A percentile compares a stretch with the other conserved stretches of the same genome.
Evolutionary conservation across 2,329 filamentous ascomycete species (phyloP).

Genomic region (Daldinia eschscholtzii): DNA sequence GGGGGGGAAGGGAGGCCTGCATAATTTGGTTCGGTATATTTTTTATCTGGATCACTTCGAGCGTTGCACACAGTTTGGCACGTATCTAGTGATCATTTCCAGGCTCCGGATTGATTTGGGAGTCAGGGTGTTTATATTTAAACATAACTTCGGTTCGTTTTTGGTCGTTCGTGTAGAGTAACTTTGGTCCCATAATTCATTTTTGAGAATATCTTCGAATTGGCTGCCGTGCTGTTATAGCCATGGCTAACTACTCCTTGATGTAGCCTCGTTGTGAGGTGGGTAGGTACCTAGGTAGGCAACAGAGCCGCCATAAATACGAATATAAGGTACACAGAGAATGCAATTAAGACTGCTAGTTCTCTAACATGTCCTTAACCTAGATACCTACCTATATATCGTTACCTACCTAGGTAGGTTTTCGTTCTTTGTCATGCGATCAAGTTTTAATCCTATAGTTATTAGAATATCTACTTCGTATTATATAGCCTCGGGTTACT

Average conservation of each 20-base stretch:
- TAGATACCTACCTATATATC: background rate
- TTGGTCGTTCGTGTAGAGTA: constrained; percentile 5
- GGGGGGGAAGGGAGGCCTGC: constrained; percentile 10
- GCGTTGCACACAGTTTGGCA: constrained; percentile 18
- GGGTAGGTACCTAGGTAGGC: background rate
- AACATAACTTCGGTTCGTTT: background rate
- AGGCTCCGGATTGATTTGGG: background rate
- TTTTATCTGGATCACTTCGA: constrained; percentile 24
- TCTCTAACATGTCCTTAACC: too few relatives aligned
- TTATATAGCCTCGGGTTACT: constrained; percentile 5
- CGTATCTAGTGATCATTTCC: constrained; percentile 4
- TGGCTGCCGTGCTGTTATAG: background rate
- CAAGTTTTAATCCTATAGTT: background rate
- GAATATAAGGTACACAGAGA: background rate
- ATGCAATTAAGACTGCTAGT: background rate
- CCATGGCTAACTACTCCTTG: background rate
- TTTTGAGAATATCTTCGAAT: background rate
- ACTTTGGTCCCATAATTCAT: background rate
- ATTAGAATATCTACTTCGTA: background rate
- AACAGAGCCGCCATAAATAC: background rate
- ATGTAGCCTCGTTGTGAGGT: background rate
- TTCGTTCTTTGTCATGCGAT: background rate
- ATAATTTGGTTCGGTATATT: constrained; percentile 20
- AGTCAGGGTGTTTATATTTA: constrained; percentile 5
- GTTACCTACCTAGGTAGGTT: background rate